Evolutionary conservation across 2,329 filamentous ascomycete species (phyloP).

Genomic region (Onygenales sp.): DNA sequence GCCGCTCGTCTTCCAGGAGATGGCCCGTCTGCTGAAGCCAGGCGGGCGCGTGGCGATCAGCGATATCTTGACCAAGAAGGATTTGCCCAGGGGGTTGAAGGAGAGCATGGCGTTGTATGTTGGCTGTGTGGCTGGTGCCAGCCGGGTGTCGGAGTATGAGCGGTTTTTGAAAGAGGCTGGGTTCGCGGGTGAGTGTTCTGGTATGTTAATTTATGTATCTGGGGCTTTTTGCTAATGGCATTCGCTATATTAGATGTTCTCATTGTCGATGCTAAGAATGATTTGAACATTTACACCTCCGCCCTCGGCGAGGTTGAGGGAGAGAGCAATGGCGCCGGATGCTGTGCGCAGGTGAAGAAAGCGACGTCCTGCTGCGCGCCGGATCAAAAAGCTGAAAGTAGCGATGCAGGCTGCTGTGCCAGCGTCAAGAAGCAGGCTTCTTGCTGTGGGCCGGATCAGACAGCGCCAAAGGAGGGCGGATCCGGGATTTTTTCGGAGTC

Average conservation of each 20-base stretch:
- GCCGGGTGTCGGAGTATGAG: conserved; percentile 43
- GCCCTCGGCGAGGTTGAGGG: conserved; percentile 14
- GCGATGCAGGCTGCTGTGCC: conserved; percentile 2
- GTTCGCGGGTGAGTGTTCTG: conserved; percentile 34
- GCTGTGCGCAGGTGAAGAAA: conserved; percentile 5
- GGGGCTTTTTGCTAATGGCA: background rate
- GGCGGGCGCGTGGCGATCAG: conserved; percentile 51
- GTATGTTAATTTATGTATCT: background rate
- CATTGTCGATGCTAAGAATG: conserved; percentile 37
- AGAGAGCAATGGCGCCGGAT: conserved; percentile 3
- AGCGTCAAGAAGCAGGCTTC: conserved; percentile 1
- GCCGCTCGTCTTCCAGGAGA: conserved; percentile 46
- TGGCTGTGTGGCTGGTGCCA: conserved; percentile 52
- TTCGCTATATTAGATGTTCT: conserved; percentile 25
- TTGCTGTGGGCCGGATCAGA: background rate
- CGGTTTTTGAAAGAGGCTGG: conserved; percentile 42
- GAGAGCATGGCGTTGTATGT: conserved; percentile 46
- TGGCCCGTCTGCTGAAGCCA: conserved; percentile 47
- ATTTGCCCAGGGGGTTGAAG: conserved; percentile 40
- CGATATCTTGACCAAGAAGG: conserved; percentile 48
- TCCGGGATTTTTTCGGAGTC: background rate
- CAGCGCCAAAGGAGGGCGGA: background rate
- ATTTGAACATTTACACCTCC: conserved; percentile 40
- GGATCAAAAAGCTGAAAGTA: conserved; percentile 1
- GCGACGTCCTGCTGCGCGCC: background rate